Base-by-base conservation (phyloP, 1,284 basidiomycete species). In the Uromyces viciae-fabae region DNA sequence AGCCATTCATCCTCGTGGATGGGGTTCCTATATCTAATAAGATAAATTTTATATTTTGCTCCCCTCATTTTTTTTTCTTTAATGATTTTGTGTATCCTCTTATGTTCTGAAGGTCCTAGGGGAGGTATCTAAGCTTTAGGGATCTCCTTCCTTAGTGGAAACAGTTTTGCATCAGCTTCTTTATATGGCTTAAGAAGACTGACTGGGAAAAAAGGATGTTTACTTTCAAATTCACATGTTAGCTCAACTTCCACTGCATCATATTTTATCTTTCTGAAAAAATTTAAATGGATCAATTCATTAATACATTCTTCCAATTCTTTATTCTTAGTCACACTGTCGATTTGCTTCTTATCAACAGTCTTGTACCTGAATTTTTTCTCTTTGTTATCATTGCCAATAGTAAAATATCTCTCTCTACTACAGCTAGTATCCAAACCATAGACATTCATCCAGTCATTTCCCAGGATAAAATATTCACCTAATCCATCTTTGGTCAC, bases 351-450 rank as follows among this genome's bases (percentile, higher is more conserved):
- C 3, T 64, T 64, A 19, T 17, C 33, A 22, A 8, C 25, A 14
- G 17, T 38, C 25, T 40, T 64, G 33, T n/a, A 40, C 11, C 19
- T 9, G 15, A 38, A 64, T 40, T 64, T 64, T 40, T 64, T 38
- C 14, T 22, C 25, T 38, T 64, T 64, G 2, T 64, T 64, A 17
- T 64, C 62, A 64, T 64, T 64, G 0, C 62, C 62, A 22, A 64
- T 64, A 38, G 62, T 64, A 11, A 64, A 64, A 33, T 64, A 64
- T 38, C 60, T 64, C n/a, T 64, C 60, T 17, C 60, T 64, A 28
- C 60, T 64, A 38, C 42, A 38, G 28, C 8, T 64, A 28, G 42
- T 64, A 17, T 64, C 60, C 36, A 64, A 64, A 38, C 60, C 60
- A 64, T 64, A 64, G 17, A 64, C 42, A 19, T 33, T 64, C 2